A percentile compares a stretch with the other conserved stretches of the same genome.
Conservation (phyloP, 768 basidiomycete species). For the Terana coerulea region DNA sequence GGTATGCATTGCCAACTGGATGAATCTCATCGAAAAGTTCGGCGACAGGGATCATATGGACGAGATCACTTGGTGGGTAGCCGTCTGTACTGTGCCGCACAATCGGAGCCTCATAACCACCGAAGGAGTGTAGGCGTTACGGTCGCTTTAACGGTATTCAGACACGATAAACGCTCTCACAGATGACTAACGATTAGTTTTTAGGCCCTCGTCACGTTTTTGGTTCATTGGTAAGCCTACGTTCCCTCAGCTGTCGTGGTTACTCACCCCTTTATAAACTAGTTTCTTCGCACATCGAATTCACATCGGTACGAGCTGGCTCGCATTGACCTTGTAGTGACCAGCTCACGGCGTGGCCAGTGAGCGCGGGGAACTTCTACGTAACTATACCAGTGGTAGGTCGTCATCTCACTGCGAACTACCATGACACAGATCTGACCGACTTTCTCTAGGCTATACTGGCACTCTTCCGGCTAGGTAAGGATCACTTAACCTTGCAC, state of each 20-base stretch:
- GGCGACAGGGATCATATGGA: constrained; percentile 17
- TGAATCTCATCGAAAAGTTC: constrained; percentile 20
- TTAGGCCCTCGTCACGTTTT: constrained; percentile 11
- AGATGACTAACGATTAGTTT: background rate
- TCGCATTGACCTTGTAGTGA: background rate
- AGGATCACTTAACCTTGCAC: background rate
- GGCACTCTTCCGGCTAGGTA: constrained; percentile 15
- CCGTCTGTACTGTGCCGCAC: too few relatives aligned
- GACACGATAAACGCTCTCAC: background rate
- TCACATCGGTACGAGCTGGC: constrained; percentile 6
- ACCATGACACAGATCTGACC: background rate
- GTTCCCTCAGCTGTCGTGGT: too few relatives aligned
- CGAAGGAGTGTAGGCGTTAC: constrained; percentile 11
- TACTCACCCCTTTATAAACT: too few relatives aligned
- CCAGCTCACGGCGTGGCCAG: background rate
- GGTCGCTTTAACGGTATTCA: constrained; percentile 9
- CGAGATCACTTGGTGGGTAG: constrained; percentile 19
- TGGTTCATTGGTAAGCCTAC: constrained; percentile 4
- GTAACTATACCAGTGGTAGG: constrained; percentile 15
- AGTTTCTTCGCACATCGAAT: constrained; percentile 17
- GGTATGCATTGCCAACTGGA: constrained; percentile 21
- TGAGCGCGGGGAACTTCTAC: constrained; percentile 12
- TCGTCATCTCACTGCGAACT: background rate
- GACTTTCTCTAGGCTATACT: constrained; percentile 8
- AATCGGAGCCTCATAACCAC: background rate